Evolutionary conservation across 768 basidiomycete genomes (phyloP).

Genomic region (Boletus reticulatus): DNA sequence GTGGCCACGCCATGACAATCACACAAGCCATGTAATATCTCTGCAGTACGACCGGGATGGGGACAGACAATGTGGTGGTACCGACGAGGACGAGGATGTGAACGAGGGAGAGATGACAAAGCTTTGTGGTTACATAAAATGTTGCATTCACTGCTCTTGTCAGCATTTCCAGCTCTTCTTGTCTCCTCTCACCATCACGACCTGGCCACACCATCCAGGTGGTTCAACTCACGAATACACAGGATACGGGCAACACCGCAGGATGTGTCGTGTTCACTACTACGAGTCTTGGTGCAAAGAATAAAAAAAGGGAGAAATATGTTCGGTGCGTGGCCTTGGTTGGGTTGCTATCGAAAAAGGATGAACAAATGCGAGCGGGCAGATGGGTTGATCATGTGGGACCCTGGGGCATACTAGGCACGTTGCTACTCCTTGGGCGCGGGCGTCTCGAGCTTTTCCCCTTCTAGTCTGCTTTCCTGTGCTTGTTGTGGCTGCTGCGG

Average conservation of each 20-base stretch:
- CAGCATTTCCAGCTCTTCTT: constrained; percentile 31
- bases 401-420: not conserved
- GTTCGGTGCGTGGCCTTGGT: constrained; percentile 11
- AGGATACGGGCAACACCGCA: not conserved
- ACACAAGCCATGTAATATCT: no score
- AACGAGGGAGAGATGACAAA: constrained; percentile 29
- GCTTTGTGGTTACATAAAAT: constrained; percentile 36
- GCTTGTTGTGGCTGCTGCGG: constrained; percentile 18
- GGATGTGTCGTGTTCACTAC: constrained; percentile 8
- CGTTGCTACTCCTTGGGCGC: constrained; percentile 22
- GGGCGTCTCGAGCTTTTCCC: constrained; percentile 27
- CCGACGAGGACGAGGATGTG: not conserved
- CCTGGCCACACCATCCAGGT: not conserved
- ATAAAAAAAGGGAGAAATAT: not conserved
- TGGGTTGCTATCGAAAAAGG: constrained; percentile 5
- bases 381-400: not conserved
- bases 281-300: constrained; percentile 8
- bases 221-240: not conserved
- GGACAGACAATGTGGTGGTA: no score
- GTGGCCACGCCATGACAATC: no score
- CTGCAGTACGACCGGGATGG: no score
- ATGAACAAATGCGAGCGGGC: constrained; percentile 1
- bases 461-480: constrained; percentile 26
- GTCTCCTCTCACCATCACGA: constrained; percentile 35
- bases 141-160: constrained; percentile 30